phyloP scores from a whole-genome alignment of 768 basidiomycete genomes.

The Suillus plorans region DNA sequence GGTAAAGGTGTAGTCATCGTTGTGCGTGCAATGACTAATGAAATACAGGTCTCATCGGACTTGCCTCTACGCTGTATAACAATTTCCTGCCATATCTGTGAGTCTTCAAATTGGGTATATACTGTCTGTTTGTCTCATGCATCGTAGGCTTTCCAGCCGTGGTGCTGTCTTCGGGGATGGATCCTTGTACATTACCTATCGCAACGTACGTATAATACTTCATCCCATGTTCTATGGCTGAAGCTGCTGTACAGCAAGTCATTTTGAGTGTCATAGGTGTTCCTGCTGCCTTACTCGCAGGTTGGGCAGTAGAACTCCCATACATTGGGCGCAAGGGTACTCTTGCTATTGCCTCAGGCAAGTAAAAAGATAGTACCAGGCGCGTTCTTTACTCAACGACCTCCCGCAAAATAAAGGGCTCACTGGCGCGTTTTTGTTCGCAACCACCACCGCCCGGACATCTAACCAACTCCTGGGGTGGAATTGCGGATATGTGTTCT shows the following conservation, averaged over 20 bases:
- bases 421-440: constrained; percentile 75
- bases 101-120: constrained; percentile 14
- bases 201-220: constrained; percentile 47
- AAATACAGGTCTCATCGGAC: constrained; percentile 63
- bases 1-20: constrained; percentile 34
- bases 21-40: background rate
- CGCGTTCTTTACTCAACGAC: constrained; percentile 43
- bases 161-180: constrained; percentile 71
- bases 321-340: constrained; percentile 66
- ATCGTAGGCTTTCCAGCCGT: constrained; percentile 53
- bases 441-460: constrained; percentile 69
- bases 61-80: constrained; percentile 69
- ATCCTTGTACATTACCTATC: constrained; percentile 68
- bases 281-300: constrained; percentile 71
- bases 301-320: constrained; percentile 67
- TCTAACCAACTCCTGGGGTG: constrained; percentile 71
- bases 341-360: constrained; percentile 60
- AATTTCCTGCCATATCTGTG: constrained; percentile 54
- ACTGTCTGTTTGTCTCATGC: background rate
- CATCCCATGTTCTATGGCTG: background rate
- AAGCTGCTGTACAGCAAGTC: constrained; percentile 48
- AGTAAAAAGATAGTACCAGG: constrained; percentile 30
- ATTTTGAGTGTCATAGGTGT: constrained; percentile 69
- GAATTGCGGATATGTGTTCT: constrained; percentile 77
- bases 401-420: constrained; percentile 52